Evolutionary conservation across 441 rosid genomes (phyloP), one percentile per base, ranked within the genome.

Genomic region (Populus hybrid): DNA sequence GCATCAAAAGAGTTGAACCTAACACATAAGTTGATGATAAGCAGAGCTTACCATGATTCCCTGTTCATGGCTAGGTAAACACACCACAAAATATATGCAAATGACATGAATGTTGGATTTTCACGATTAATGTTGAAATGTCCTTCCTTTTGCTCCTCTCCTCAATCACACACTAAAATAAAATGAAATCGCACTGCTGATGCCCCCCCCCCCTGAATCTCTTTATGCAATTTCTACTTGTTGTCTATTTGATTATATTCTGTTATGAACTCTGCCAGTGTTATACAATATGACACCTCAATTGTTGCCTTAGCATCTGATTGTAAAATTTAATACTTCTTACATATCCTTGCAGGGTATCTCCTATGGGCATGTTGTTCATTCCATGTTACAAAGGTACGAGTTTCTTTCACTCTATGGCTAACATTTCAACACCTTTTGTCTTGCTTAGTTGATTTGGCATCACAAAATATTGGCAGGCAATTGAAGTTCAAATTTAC

Each of bases 21-120:
- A 69, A 85, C 94, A 3, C 89, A 89, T 77, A 92, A 90, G 86
- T 79, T 80, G 77, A 93, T 95, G 97, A 89, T 93, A 63, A 95
- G 99, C 89, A 87, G 98, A 88, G 99, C 97, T 82, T 95, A 95
- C 81, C 99, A 95, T 71, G 98, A 95, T 88, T 91, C 99, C 23
- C 85, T 93, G 76, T 95, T 95, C 83, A 90, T 95, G 98, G 97
- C 97, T 69, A 95, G 99, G 99, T 95, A 84, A 77, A 74, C 18
- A n/a, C 21, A 32, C 21, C 32, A 66, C 6, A 23, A 66, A 66
- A 65, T 21, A 23, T 66, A 28, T 66, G 30, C 19, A 9, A 30
- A 16, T 72, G 76, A 35, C 19, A 14, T 30, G 36, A 9, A 75
- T 18, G 68, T 46, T 23, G 67, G 69, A 34, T 23, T 67, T 67